Conservation (phyloP, 768 basidiomycete genomes). For the Pisolithus marmoratus region DNA sequence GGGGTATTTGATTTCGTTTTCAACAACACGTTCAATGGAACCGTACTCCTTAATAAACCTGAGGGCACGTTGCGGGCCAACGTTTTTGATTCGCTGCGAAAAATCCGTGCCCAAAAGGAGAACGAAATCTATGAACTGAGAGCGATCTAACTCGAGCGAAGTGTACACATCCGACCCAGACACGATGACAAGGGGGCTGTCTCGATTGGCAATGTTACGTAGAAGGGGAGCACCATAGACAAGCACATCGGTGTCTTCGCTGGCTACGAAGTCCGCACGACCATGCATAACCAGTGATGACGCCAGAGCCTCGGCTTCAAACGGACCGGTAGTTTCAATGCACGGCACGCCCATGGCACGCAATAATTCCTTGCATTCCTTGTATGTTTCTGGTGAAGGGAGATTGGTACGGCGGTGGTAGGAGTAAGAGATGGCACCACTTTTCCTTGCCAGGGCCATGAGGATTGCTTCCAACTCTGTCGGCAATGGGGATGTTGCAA, state of each 20-base stretch:
- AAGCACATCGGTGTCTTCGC: slow-evolving; percentile 87
- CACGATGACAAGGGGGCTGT: slow-evolving; percentile 56
- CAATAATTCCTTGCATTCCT: slow-evolving; percentile 64
- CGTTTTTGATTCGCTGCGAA: slow-evolving; percentile 72
- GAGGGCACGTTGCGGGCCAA: slow-evolving; percentile 76
- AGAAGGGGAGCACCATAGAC: slow-evolving; percentile 79
- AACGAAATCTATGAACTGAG: slow-evolving; percentile 74
- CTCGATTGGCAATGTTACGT: slow-evolving; percentile 63
- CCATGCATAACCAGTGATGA: slow-evolving; percentile 71
- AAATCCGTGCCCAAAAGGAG: slow-evolving; percentile 91
- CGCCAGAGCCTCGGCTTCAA: slow-evolving; percentile 85
- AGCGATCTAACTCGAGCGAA: slow-evolving; percentile 49
- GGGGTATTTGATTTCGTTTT: slow-evolving; percentile 44
- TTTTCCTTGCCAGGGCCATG: slow-evolving; percentile 41
- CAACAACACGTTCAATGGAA: slow-evolving; percentile 66
- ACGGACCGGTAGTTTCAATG: slow-evolving; percentile 59
- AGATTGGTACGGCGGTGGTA: slow-evolving; percentile 57
- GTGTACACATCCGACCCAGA: slow-evolving; percentile 58
- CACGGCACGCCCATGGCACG: slow-evolving; percentile 79
- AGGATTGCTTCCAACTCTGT: slow-evolving; percentile 18
- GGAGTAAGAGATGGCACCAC: slow-evolving; percentile 53
- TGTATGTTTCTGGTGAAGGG: slow-evolving; percentile 63
- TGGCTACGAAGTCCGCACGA: slow-evolving; percentile 80
- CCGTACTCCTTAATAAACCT: slow-evolving; percentile 68
- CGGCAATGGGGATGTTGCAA: slow-evolving; percentile 21